A percentile compares a stretch with the other conserved stretches of the same genome.
These are phyloP conservation scores for Petunia hybrid DNA, from an alignment of 305 asterid genomes.

Conservation along the genomic window DNA sequence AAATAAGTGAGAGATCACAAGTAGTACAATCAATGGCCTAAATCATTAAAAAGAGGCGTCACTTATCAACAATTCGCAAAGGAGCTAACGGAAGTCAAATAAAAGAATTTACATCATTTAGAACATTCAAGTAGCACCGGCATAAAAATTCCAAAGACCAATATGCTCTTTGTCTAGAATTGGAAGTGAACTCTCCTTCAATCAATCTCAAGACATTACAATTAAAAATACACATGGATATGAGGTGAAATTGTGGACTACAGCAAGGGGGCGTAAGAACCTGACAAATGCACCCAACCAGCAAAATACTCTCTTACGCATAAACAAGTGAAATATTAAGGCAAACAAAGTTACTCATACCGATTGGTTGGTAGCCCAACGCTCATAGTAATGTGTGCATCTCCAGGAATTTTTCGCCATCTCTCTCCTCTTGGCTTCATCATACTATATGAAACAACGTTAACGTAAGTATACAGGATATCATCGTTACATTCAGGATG, in stretches of 20 bases:
- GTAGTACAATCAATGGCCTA: not conserved
- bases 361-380: conserved; percentile 98
- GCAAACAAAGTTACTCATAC: conserved; percentile 41
- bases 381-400: conserved; percentile 95
- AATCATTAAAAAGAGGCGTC: not conserved
- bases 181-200: not conserved
- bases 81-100: too few species aligned
- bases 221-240: not conserved
- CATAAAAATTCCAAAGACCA: too few species aligned
- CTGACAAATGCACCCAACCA: not conserved
- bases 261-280: not conserved
- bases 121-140: too few species aligned
- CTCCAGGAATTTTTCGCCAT: conserved; percentile 92
- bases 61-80: conserved; percentile 5
- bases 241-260: not conserved
- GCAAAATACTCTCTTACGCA: not conserved
- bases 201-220: not conserved
- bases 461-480: conserved; percentile 5
- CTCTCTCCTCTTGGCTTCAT: conserved; percentile 91
- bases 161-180: too few species aligned
- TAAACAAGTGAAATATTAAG: conserved; percentile 9
- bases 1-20: not conserved
- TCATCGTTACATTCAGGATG: not conserved
- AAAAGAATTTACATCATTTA: too few species aligned
- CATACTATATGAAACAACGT: conserved; percentile 62